Percentiles rank a stretch among this genome's conserved stretches.
phyloP scores from a whole-genome alignment of 179 eudicot genomes.

The Spinacia oleracea region DNA sequence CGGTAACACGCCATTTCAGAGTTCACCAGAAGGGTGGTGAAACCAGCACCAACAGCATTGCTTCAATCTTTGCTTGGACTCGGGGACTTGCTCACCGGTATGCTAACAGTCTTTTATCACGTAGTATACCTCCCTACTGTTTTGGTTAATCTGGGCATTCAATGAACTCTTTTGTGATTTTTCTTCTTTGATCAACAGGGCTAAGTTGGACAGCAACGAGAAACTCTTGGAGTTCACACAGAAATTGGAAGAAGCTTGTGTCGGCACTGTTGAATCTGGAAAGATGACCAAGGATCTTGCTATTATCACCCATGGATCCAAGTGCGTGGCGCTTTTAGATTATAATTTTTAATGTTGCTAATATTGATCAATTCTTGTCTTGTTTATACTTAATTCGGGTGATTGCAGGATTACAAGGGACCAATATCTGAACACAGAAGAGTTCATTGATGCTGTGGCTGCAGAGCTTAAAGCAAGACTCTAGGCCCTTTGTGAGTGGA shows the following conservation, averaged over 20 bases:
- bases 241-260: conserved; percentile 89
- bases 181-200: conserved; percentile 43
- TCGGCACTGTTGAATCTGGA: conserved; percentile 82
- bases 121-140: not conserved
- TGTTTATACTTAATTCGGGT: conserved; percentile 1
- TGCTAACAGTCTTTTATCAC: conserved; percentile 6
- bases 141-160: not conserved
- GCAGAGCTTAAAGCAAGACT: conserved; percentile 69
- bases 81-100: conserved; percentile 96
- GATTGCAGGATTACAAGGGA: conserved; percentile 54
- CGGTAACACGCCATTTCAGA: conserved; percentile 91
- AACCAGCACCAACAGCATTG: conserved; percentile 98
- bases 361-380: conserved; percentile 6
- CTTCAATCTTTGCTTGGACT: conserved; percentile 98
- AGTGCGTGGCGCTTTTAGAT: conserved; percentile 42
- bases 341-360: not conserved
- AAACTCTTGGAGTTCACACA: conserved; percentile 74
- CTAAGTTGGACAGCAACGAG: conserved; percentile 77
- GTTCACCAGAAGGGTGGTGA: conserved; percentile 99
- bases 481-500: conserved; percentile 36
- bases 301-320: conserved; percentile 79
- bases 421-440: conserved; percentile 71
- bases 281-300: conserved; percentile 99
- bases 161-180: not conserved
- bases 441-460: conserved; percentile 81